Evolutionary conservation across 1,284 basidiomycete species (phyloP).

Genomic region (Takashimella tepidaria): DNA sequence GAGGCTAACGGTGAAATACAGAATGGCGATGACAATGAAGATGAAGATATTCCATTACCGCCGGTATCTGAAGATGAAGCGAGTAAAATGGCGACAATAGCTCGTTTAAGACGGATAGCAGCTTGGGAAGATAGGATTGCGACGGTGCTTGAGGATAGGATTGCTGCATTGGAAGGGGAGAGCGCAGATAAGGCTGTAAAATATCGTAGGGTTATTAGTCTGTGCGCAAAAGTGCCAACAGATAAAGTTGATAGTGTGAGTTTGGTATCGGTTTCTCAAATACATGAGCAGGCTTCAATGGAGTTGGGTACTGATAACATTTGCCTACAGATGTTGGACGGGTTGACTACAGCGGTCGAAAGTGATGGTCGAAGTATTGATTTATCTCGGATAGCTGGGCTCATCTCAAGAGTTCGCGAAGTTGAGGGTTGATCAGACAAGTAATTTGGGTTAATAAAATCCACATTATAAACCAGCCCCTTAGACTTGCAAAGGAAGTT

Average conservation of each 20-base stretch:
- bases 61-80: background rate
- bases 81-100: slow-evolving; percentile 64
- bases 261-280: slow-evolving; percentile 17
- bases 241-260: slow-evolving; percentile 85
- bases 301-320: background rate
- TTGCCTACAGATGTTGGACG: slow-evolving; percentile 68
- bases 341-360: slow-evolving; percentile 80
- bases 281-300: background rate
- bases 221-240: slow-evolving; percentile 80
- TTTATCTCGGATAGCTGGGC: slow-evolving; percentile 76
- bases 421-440: slow-evolving; percentile 6
- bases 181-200: slow-evolving; percentile 79
- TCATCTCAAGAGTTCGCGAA: slow-evolving; percentile 55
- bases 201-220: slow-evolving; percentile 83
- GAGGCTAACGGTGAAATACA: background rate
- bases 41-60: background rate
- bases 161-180: slow-evolving; percentile 68
- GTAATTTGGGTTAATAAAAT: background rate
- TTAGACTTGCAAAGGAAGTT: background rate
- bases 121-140: slow-evolving; percentile 77
- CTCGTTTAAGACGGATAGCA: slow-evolving; percentile 66
- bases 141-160: slow-evolving; percentile 62
- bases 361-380: slow-evolving; percentile 80
- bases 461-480: background rate
- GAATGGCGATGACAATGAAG: background rate